A percentile compares a stretch with the other conserved stretches of the same genome.
These are phyloP conservation scores for Diaporthe vaccinii DNA, from an alignment of 2,329 filamentous ascomycete species.

Conservation along the genomic window DNA sequence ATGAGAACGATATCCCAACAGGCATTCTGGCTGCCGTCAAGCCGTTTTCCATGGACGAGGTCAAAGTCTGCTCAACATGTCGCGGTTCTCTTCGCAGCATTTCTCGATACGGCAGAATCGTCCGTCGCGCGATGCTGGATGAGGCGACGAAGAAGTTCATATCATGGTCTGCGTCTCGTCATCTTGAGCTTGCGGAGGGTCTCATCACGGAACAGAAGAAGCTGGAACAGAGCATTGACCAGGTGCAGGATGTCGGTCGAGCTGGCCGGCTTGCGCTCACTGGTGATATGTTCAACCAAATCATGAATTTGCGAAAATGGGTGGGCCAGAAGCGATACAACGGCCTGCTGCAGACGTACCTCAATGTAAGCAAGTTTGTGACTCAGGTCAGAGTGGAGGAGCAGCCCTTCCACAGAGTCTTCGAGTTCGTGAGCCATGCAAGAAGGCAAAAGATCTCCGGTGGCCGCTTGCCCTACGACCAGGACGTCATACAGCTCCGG, in stretches of 20 bases:
- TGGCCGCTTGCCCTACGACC: constrained; percentile 52
- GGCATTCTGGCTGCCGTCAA: constrained; percentile 53
- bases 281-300: neutral
- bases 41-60: constrained; percentile 63
- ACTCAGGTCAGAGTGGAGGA: constrained; percentile 54
- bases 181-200: constrained; percentile 54
- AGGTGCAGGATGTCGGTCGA: neutral
- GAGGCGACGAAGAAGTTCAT: constrained; percentile 76
- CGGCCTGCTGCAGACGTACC: constrained; percentile 40
- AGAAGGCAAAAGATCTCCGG: constrained; percentile 48
- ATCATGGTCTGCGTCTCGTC: constrained; percentile 58
- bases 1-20: constrained; percentile 51
- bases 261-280: neutral
- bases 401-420: constrained; percentile 63
- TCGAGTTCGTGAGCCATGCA: constrained; percentile 58
- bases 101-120: constrained; percentile 72
- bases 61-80: constrained; percentile 71
- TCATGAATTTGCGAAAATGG: constrained; percentile 21
- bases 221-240: constrained; percentile 43
- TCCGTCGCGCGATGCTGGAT: constrained; percentile 71
- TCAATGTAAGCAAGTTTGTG: constrained; percentile 44
- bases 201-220: constrained; percentile 47
- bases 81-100: constrained; percentile 70
- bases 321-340: constrained; percentile 40
- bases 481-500: constrained; percentile 53